Evolutionary conservation across 2,329 filamentous ascomycete species (phyloP), one percentile per base, ranked within the genome.

Genomic region (Scytalidium lignicola): DNA sequence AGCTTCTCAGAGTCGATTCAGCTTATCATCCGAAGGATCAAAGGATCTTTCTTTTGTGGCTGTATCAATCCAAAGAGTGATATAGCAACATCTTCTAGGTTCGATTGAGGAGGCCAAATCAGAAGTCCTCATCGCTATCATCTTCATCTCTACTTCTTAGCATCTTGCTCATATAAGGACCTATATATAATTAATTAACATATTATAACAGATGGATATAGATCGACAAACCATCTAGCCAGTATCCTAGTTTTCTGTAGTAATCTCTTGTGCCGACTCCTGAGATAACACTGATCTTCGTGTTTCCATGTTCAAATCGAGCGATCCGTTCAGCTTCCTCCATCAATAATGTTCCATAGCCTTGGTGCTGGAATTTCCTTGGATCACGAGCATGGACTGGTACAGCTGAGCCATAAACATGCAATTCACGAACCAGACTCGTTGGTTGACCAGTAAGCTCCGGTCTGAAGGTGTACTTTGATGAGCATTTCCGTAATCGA

Each of bases 351-450:
- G 93, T 99, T 43, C 93, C 93, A 58, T 95, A 99, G 0, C 93
- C 93, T 66, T 96, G 93, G 70, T 99, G 93, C 72, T 99, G 93
- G 70, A 97, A 97, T 70, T 97, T 97, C 68, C 88, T 85, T 18
- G 92, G 90, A 60, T 99, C 93, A 49, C 95, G 80, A 8, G 90
- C 92, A 68, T 99, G 93, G 42, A 99, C 88, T 1, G 93, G 95
- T n/a, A 99, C 93, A 0, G 95, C 93, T 18, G 89, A 92, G 7
- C 93, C 93, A 65, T 99, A 99, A 1, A 99, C 93, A 68, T 99
- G 93, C 48, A 99, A 75, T 69, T 99, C 93, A 44, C 93, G 80
- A 4, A 99, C 91, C 60, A 99, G 77, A 68, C 90, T 96, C 0
- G 90, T 95, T 43, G 88, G 89, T 70, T 97, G 92, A 2, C 82